Evolutionary conservation across 192 early-diverging fungal species (phyloP).

Genomic region (Coemansia sp.): DNA sequence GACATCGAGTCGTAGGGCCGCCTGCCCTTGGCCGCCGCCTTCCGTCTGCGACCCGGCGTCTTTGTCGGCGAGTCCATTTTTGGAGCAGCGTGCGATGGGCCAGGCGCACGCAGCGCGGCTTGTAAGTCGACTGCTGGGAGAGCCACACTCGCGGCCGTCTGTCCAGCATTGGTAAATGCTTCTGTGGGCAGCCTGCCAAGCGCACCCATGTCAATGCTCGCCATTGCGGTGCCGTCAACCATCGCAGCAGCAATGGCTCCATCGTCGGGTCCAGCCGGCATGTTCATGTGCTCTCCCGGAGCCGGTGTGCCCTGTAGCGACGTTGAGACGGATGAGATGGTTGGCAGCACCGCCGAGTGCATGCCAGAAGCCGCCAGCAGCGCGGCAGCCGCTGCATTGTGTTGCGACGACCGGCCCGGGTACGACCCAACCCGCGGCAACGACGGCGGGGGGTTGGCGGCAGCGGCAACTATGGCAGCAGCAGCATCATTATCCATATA

Average conservation of each 20-base stretch:
- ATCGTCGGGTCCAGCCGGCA: conserved; percentile 2
- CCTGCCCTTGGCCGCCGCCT: not conserved
- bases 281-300: conserved; percentile 14
- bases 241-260: not conserved
- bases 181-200: conserved; percentile 21
- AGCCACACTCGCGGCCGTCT: not conserved
- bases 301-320: conserved; percentile 46
- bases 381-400: conserved; percentile 38
- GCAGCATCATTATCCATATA: conserved; percentile 20
- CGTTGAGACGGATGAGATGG: conserved; percentile 38
- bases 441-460: conserved; percentile 11
- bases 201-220: conserved; percentile 12
- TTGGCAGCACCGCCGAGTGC: conserved; percentile 43
- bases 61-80: not conserved
- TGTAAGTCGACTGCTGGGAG: not conserved
- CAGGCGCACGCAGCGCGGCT: not conserved
- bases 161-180: conserved; percentile 7
- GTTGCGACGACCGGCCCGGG: conserved; percentile 25
- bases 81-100: not conserved
- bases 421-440: conserved; percentile 19
- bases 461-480: conserved; percentile 10
- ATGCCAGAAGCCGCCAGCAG: conserved; percentile 46
- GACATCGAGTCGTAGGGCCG: conserved; percentile 21
- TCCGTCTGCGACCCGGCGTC: conserved; percentile 7
- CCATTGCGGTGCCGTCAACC: conserved; percentile 7